Evolutionary conservation across 257 asterid species (phyloP).

Genomic region (Voacanga thouarsii): DNA sequence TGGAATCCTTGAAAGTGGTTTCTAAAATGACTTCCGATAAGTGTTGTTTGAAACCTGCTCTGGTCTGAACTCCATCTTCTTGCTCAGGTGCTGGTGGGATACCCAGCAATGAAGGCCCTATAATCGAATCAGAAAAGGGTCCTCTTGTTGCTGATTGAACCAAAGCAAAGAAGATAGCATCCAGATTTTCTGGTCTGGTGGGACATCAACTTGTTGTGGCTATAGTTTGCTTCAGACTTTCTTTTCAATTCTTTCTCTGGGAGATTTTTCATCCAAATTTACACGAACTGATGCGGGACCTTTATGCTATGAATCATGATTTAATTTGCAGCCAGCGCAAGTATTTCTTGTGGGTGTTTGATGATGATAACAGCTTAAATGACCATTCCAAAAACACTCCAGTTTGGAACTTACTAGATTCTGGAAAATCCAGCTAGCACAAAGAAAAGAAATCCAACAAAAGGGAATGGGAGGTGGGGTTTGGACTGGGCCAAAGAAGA

Average conservation of each 20-base stretch:
- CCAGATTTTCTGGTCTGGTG: conserved; percentile 45
- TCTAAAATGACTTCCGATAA: conserved; percentile 12
- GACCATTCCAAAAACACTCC: neutral
- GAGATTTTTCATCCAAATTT: neutral
- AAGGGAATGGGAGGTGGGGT: neutral
- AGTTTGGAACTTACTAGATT: neutral
- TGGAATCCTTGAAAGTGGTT: conserved; percentile 16
- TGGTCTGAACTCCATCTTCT: conserved; percentile 18
- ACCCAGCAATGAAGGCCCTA: conserved; percentile 35
- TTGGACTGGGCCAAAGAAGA: too few relatives aligned
- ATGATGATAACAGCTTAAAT: neutral
- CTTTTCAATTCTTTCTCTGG: conserved; percentile 1
- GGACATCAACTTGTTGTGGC: conserved; percentile 29
- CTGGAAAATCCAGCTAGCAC: neutral
- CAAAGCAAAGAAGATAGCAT: conserved; percentile 20
- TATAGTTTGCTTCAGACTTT: conserved; percentile 13
- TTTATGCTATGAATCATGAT: neutral
- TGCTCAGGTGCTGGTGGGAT: conserved; percentile 27
- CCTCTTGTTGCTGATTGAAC: conserved; percentile 20
- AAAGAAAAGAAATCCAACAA: neutral
- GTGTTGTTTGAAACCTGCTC: conserved; percentile 4
- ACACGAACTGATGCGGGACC: neutral
- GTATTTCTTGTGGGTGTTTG: neutral
- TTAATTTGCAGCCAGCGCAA: neutral
- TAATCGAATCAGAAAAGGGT: conserved; percentile 20